Evolutionary conservation across 1,284 basidiomycete genomes (phyloP).

Genomic region (Moesziomyces globuligerus): DNA sequence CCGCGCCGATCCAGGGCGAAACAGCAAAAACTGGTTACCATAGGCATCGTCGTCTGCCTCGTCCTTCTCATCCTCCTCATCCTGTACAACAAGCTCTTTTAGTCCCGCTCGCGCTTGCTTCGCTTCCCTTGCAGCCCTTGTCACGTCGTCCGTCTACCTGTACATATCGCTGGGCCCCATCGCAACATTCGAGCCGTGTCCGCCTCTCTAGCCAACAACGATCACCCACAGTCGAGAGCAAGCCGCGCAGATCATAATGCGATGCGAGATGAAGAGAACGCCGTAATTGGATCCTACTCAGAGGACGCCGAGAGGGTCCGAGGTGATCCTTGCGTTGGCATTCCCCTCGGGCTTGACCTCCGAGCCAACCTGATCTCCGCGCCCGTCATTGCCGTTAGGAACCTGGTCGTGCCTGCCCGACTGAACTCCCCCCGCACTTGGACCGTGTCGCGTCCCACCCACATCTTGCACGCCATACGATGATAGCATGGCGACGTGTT

Average conservation of each 20-base stretch:
- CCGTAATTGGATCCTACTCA: background rate
- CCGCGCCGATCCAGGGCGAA: slow-evolving; percentile 53
- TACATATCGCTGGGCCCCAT: background rate
- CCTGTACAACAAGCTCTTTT: slow-evolving; percentile 64
- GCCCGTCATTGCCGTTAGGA: background rate
- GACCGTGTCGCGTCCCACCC: slow-evolving; percentile 3
- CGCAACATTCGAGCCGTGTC: background rate
- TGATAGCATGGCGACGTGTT: slow-evolving; percentile 35
- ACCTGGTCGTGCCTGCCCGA: slow-evolving; percentile 12
- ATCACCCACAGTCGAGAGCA: too few relatives aligned
- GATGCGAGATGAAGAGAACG: background rate
- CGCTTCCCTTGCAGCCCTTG: background rate
- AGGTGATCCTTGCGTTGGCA: slow-evolving; percentile 10
- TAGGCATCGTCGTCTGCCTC: slow-evolving; percentile 62
- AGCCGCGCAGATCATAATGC: too few relatives aligned
- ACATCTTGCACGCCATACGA: background rate
- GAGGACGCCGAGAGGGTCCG: slow-evolving; percentile 36
- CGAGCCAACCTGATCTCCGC: background rate
- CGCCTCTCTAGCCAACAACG: too few relatives aligned
- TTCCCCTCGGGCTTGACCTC: slow-evolving; percentile 7
- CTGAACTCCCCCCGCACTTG: slow-evolving; percentile 6
- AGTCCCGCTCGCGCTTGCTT: background rate
- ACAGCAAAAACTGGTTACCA: slow-evolving; percentile 65
- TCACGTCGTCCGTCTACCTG: background rate
- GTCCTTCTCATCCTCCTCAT: slow-evolving; percentile 66